Base-by-base conservation (phyloP, 1,284 basidiomycete species). In the Microbotryum lychnidis-dioicae region DNA sequence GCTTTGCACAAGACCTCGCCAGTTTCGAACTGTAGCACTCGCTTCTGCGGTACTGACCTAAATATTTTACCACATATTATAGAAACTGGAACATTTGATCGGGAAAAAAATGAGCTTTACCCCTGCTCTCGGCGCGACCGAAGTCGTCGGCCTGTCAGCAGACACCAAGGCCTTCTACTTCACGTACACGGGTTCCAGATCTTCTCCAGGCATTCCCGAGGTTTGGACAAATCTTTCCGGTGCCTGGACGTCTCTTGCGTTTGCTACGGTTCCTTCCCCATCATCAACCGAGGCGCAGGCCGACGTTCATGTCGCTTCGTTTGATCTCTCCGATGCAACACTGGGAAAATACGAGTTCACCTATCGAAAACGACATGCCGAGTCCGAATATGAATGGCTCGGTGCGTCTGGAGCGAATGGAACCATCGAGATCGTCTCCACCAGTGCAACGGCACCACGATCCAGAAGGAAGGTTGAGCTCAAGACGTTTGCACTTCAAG, bases 151-250 rank as follows among this genome's bases (percentile, higher is more conserved):
- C 16, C 37, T 42, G 14, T 42, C 37, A 12, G 12, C 37, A 18
- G 16, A 42, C 16, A 42, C 37, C 4, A 42, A 42, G 37, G 16
- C 14, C 37, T 18, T 42, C 37, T 18, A 42, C 16, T 42, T 42
- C 37, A 42, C 37, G 12, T 42, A 42, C 37, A 42, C 37, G 37
- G 37, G 16, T 18, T 42, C 37, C 12, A 18, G 37, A 12, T 42
- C 14, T 42, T 42, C 37, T 4, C 37, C 37, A 12, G 37, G 37
- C 12, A 12, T 42, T 42, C 57, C 65, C 23, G 54, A 70, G 46
- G 46, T 70, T 1, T 70, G 69, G 69, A 69, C 67, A 18, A 62
- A 67, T 48, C 57, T 68, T 8, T 21, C 2, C 50, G 57, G 57
- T 2, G 9, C 21, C 42, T 69, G 68, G 68, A 42, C 50, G 42